Base-by-base conservation (phyloP, 2,329 filamentous ascomycete species). In the Penicillium sumatraense region DNA sequence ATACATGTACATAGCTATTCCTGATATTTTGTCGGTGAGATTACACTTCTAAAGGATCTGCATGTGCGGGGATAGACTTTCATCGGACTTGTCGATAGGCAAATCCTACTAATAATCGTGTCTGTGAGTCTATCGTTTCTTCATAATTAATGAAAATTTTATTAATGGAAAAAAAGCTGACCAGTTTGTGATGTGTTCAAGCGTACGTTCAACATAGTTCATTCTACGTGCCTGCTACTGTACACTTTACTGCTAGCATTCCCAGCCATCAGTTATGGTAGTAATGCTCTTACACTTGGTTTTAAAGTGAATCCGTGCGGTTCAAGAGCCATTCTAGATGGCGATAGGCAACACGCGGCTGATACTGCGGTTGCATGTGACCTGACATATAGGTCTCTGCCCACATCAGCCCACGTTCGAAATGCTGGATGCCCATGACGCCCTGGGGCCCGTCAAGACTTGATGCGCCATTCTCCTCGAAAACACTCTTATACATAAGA, bases 381-480 rank as follows among this genome's bases (percentile, higher is more conserved):
- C 72, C 72, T 26, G 68, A 67, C 65, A 69, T 67, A 51, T 59
- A 73, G 11, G 66, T 72, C 62, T 74, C 60, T 2, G 87, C 86
- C 66, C 85, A 90, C 1, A 90, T 96, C 38, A 96, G 75, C 0
- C 89, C 89, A 45, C 91, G 81, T 79, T 96, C 91, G 1, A 85
- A 88, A 64, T 90, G 86, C 36, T 84, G 83, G 0, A 85, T 84
- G 1, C 91, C 91, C 74, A 91, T 81, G 1, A 89, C 78, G 3
- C 90, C 90, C 63, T 74, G 73, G 0, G 82, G 77, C 1, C 80
- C 87, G 1, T 86, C 83, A 23, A 93, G 88, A 0, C 89, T 89
- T 0, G 81, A 77, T 10, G 88, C 68, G 35, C 83, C 79, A 51
- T 91, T 80, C 27, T 83, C 82, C 1, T 86, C 84, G 5, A 65